Percentiles rank a stretch among this genome's conserved stretches.
Evolutionary conservation across 306 rosid species (phyloP).

Genomic region (Arachis hypogaea): DNA sequence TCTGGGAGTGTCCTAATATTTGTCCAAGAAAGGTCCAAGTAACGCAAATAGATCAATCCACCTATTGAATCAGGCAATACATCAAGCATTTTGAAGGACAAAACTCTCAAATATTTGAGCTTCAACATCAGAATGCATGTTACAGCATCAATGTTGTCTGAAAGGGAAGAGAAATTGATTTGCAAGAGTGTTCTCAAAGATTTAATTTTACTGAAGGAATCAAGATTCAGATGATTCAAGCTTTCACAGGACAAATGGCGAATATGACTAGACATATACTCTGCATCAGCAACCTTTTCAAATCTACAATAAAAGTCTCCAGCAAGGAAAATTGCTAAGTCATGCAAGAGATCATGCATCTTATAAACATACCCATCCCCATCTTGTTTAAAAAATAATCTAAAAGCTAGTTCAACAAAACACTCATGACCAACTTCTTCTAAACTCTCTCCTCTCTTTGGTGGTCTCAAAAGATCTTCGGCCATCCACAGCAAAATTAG

Average conservation of each 20-base stretch:
- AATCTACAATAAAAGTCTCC: not conserved
- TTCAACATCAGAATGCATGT: too few species aligned
- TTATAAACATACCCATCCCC: not conserved
- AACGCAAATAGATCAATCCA: not conserved
- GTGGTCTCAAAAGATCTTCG: constrained; percentile 25
- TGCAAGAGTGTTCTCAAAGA: constrained; percentile 12
- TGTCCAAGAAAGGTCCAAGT: not conserved
- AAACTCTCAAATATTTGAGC: not conserved
- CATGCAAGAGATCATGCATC: constrained; percentile 29
- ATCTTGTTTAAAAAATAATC: not conserved
- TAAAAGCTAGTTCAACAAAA: not conserved
- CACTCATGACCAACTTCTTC: constrained; percentile 14
- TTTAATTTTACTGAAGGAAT: not conserved
- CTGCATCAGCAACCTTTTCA: not conserved
- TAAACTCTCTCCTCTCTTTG: not conserved
- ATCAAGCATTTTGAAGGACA: not conserved
- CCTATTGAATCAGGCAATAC: not conserved
- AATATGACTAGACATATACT: not conserved
- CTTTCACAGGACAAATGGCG: not conserved
- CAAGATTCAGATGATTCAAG: not conserved
- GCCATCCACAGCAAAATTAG: constrained; percentile 36
- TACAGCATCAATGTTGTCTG: too few species aligned
- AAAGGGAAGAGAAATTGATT: not conserved
- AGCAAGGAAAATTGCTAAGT: not conserved
- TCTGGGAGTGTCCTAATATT: not conserved